Percentiles rank a stretch among this genome's conserved stretches.
These are phyloP conservation scores for Capronia americana DNA, from an alignment of 2,329 filamentous ascomycete genomes.

Conservation along the genomic window DNA sequence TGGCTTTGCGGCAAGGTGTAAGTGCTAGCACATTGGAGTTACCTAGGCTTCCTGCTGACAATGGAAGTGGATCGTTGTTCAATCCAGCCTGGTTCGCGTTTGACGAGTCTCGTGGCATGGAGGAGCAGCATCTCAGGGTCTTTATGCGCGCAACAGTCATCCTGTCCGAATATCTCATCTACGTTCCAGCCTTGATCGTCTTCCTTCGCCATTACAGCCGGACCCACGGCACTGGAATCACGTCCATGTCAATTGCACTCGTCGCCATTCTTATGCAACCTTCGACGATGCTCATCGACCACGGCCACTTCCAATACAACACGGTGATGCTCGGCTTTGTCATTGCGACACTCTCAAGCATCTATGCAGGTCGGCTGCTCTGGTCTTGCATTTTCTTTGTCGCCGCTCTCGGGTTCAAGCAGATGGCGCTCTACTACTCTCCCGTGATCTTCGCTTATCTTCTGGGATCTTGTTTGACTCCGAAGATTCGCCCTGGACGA, in stretches of 20 bases:
- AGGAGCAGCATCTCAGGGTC: conserved; percentile 81
- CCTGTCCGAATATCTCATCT: conserved; percentile 87
- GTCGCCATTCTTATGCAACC: conserved; percentile 93
- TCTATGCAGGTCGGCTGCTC: conserved; percentile 80
- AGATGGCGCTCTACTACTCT: conserved; percentile 98
- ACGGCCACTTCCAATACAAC: conserved; percentile 97
- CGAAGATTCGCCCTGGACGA: conserved; percentile 69
- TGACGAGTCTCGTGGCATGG: conserved; percentile 78
- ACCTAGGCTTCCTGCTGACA: conserved; percentile 36
- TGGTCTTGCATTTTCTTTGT: conserved; percentile 97
- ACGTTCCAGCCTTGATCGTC: conserved; percentile 82
- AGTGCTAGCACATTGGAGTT: conserved; percentile 39
- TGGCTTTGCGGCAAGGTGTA: conserved; percentile 88
- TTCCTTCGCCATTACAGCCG: conserved; percentile 83
- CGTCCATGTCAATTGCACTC: conserved; percentile 83
- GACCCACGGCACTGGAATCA: conserved; percentile 76
- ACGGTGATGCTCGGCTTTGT: conserved; percentile 96
- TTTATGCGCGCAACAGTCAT: conserved; percentile 96
- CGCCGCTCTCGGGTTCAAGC: conserved; percentile 92
- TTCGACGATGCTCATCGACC: conserved; percentile 86
- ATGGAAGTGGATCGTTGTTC: conserved; percentile 70
- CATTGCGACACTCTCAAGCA: conserved; percentile 83
- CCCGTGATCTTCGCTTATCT: conserved; percentile 92
- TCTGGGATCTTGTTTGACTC: conserved; percentile 82
- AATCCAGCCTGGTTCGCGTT: conserved; percentile 88